Conservation (phyloP, 1,284 basidiomycete species). For the Caloboletus firmus region DNA sequence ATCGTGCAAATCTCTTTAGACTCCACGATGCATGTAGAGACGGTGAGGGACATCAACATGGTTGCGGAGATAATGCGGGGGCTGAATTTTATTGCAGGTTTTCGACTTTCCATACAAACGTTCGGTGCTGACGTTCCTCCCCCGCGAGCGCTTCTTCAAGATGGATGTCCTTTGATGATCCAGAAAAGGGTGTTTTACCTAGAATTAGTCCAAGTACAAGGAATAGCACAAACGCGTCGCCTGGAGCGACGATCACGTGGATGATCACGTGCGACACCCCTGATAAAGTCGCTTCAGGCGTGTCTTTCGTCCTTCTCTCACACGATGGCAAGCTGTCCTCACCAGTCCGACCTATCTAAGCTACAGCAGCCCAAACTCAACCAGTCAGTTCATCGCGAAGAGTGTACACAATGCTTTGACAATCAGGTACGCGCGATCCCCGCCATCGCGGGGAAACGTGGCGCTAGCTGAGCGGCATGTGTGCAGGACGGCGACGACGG, state of each 20-base stretch:
- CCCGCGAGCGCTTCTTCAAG: conserved; percentile 36
- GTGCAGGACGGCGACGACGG: conserved; percentile 71
- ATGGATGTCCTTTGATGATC: conserved; percentile 24
- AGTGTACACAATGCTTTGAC: conserved; percentile 97
- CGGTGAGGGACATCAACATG: conserved; percentile 26
- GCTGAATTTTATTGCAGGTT: conserved; percentile 16
- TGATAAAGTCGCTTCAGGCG: background rate
- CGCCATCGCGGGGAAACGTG: background rate
- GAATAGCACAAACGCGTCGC: background rate
- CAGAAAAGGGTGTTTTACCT: background rate
- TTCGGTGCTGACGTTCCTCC: conserved; percentile 25
- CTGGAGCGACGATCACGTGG: background rate
- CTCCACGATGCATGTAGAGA: conserved; percentile 37
- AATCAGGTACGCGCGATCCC: conserved; percentile 62
- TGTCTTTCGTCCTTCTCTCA: background rate
- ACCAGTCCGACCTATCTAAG: conserved; percentile 20
- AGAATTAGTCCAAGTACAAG: background rate
- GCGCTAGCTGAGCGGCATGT: conserved; percentile 5
- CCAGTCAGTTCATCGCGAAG: conserved; percentile 76
- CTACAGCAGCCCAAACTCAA: conserved; percentile 42
- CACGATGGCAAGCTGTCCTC: conserved; percentile 30
- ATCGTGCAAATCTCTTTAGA: conserved; percentile 35
- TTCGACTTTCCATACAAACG: conserved; percentile 40
- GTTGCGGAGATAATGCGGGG: background rate
- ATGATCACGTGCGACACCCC: background rate